Base-by-base conservation (phyloP, 139 green algal species). In the Gonium pectorale region DNA sequence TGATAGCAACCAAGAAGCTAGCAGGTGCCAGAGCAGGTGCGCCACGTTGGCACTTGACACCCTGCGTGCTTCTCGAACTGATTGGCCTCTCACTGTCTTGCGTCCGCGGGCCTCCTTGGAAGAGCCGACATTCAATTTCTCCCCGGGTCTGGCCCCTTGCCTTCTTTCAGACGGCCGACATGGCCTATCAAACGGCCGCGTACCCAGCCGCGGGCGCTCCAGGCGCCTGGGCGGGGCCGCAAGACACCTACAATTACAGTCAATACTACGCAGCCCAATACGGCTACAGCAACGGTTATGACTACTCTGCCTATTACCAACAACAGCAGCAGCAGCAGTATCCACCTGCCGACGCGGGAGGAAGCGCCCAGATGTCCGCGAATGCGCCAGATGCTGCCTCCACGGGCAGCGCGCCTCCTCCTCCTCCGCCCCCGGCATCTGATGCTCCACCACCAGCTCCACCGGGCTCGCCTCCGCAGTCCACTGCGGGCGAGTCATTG, bases 281-380 rank as follows among this genome's bases (percentile, higher is more conserved):
- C 35, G 75, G 75, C 41, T 83, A 82, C 24, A n/a, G 33, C 3
- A n/a, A 5, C 27, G 43, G 59, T 15, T 82, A 83, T 38, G 64
- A 83, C 11, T 60, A 72, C 17, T 46, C 77, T 15, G 60, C 77
- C 8, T 83, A 83, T 44, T 83, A 83, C 51, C 77, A 83, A 35
- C 77, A 83, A 8, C 43, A 73, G 7, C 21, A 5, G 3, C 15
- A 56, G n/a, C n/a, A 64, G 15, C 62, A 80, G 31, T 19, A 17
- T 8, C 26, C 37, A 35, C 5, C 71, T 22, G 49, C 15, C 24
- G n/a, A 46, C 17, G 71, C 15, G 15, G 2, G 59, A 8, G 49
- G 22, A 5, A 6, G 24, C 22, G 35, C 46, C 24, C 46, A 46
- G 9, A 46, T 21, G 29, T 13, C 62, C 29, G n/a, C 52, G 59